Base-by-base conservation (phyloP, 345 rosid genomes). In the Bruguiera gymnorhiza region DNA sequence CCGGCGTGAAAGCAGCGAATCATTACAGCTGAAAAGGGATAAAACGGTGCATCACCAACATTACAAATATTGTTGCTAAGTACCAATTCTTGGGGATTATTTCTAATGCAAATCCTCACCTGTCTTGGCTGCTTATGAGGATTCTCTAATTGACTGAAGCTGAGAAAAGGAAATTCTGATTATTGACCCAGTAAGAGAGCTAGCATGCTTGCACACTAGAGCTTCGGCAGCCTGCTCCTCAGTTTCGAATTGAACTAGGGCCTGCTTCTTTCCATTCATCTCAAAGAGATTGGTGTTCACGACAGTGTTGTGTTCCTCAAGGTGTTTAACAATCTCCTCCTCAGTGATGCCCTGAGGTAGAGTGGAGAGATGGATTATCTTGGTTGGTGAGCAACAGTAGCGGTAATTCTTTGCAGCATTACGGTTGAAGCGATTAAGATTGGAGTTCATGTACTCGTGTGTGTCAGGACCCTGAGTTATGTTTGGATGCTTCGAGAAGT, bases 81-180 rank as follows among this genome's bases (percentile, higher is more conserved):
- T 43, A 70, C 23, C 67, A 71, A 74, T 68, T 60, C 73, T 73
- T 66, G 31, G 26, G 20, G 36, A 34, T 23, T 43, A 71, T 71
- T 72, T 23, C 70, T 58, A 67, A 6, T 1, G 60, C 55, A 60
- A 26, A 61, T 52, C 72, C 63, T 59, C 60, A 52, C 34, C 61
- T 32, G 8, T 30, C 10, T 62, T 39, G 21, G 43, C 18, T 26
- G 24, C 32, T 56, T 67, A 76, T 6, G 68, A 70, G 58, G 29
- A 61, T 50, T 72, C 80, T 58, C 80, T 63, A 26, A 77, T 72
- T 36, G 93, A 80, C 83, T 95, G 98, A 37, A 90, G 79, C 89
- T 92, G 99, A 59, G 99, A 95, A 82, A 95, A 95, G 63, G 99
- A 95, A 75, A 95, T 95, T 70, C 99, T 88, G 70, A 92, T 87